Conservation (phyloP, 345 rosid genomes). For the Psidium guajava region DNA sequence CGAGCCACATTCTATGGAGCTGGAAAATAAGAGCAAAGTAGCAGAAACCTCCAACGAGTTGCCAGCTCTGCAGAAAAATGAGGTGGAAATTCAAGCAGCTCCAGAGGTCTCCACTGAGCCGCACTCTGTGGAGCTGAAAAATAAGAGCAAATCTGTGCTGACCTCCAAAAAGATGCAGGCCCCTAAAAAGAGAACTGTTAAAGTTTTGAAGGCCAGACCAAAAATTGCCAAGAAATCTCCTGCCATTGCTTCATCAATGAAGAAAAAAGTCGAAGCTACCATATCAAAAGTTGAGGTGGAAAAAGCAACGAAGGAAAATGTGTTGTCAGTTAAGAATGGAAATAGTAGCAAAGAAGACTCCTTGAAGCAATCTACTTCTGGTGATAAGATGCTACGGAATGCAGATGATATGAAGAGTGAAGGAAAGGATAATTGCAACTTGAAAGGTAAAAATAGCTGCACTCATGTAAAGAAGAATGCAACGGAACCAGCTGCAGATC, state of each 20-base stretch:
- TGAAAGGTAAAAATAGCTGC: background rate
- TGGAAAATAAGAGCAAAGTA: background rate
- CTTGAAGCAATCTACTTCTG: background rate
- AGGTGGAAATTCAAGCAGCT: background rate
- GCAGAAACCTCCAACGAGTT: background rate
- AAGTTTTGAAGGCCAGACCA: conserved; percentile 24
- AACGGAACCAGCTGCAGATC: conserved; percentile 1
- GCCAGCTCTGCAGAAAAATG: background rate
- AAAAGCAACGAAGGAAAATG: conserved; percentile 7
- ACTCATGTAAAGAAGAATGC: background rate
- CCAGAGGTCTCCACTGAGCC: background rate
- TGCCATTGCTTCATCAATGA: conserved; percentile 12
- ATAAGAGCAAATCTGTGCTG: background rate
- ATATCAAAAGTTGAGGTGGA: background rate
- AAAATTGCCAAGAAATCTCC: conserved; percentile 27
- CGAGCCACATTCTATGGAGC: background rate
- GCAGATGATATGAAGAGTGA: background rate
- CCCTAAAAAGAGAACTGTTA: conserved; percentile 15
- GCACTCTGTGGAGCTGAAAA: background rate
- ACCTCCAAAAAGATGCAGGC: background rate
- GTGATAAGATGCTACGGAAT: background rate
- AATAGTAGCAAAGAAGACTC: background rate
- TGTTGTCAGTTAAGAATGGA: conserved; percentile 1
- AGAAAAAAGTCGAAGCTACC: conserved; percentile 9
- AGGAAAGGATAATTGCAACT: conserved; percentile 1